Evolutionary conservation across 2,329 filamentous ascomycete genomes (phyloP).

Genomic region (Neopestalotiopsis rosae): DNA sequence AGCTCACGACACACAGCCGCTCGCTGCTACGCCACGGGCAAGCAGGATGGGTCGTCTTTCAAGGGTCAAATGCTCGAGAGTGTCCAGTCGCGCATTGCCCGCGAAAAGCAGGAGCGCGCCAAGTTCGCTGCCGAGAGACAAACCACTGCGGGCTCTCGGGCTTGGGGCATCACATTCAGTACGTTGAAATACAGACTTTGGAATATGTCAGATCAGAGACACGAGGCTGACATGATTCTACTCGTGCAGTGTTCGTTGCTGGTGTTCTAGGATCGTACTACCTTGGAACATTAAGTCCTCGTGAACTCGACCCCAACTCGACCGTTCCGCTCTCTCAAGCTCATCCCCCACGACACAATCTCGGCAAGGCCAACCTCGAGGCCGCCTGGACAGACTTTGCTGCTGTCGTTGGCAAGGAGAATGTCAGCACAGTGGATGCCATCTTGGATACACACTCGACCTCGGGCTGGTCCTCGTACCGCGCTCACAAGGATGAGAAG

Average conservation of each 20-base stretch:
- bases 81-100: conserved; percentile 57
- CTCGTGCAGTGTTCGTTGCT: conserved; percentile 54
- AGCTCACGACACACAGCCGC: conserved; percentile 11
- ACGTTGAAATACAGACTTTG: conserved; percentile 28
- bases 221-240: not conserved
- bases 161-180: conserved; percentile 62
- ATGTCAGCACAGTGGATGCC: conserved; percentile 64
- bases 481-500: conserved; percentile 50
- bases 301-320: conserved; percentile 56
- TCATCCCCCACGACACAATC: conserved; percentile 60
- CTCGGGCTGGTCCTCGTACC: conserved; percentile 69
- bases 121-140: conserved; percentile 50
- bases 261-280: conserved; percentile 61
- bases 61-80: conserved; percentile 66
- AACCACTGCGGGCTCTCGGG: conserved; percentile 45
- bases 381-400: conserved; percentile 74
- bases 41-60: conserved; percentile 47
- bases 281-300: conserved; percentile 61
- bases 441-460: conserved; percentile 63
- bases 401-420: conserved; percentile 66
- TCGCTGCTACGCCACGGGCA: conserved; percentile 35
- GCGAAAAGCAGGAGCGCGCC: conserved; percentile 60
- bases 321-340: conserved; percentile 63
- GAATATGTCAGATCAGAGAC: not conserved
- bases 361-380: conserved; percentile 67